Conservation (phyloP, 306 rosid species). For the Biancaea sappan region DNA sequence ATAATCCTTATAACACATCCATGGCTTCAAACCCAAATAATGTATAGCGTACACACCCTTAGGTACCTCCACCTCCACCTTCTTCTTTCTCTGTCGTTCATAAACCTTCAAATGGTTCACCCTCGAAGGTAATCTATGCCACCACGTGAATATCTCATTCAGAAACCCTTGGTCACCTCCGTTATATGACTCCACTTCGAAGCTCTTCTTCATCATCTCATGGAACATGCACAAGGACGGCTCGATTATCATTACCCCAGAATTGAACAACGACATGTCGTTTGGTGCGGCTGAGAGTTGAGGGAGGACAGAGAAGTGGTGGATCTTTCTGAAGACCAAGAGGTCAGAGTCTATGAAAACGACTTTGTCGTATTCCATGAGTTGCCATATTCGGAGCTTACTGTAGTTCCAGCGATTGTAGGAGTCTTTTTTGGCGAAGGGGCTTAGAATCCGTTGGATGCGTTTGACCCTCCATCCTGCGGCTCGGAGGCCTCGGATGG, state of each 20-base stretch:
- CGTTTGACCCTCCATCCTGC: slow-evolving; percentile 64
- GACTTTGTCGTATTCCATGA: slow-evolving; percentile 50
- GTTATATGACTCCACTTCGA: slow-evolving; percentile 53
- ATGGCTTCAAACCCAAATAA: slow-evolving; percentile 79
- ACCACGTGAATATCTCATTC: slow-evolving; percentile 71
- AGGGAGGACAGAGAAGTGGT: slow-evolving; percentile 46
- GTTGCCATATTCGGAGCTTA: slow-evolving; percentile 70
- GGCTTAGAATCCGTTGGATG: slow-evolving; percentile 55
- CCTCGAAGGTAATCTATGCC: slow-evolving; percentile 62
- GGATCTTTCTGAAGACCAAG: slow-evolving; percentile 47
- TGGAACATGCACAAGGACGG: slow-evolving; percentile 65
- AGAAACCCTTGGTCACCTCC: slow-evolving; percentile 80
- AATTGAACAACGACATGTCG: slow-evolving; percentile 48
- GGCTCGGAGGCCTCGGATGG: slow-evolving; percentile 43
- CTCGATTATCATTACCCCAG: slow-evolving; percentile 70
- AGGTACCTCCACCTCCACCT: background rate
- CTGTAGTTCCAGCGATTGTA: slow-evolving; percentile 85
- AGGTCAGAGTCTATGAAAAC: slow-evolving; percentile 71
- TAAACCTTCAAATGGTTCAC: slow-evolving; percentile 48
- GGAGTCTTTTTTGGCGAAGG: slow-evolving; percentile 49
- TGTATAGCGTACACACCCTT: slow-evolving; percentile 47
- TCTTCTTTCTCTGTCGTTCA: background rate
- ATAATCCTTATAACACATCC: slow-evolving; percentile 75
- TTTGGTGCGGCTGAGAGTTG: slow-evolving; percentile 61
- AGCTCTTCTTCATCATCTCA: slow-evolving; percentile 41